Base-by-base conservation (phyloP, 345 rosid genomes). In the Linum lewisii region DNA sequence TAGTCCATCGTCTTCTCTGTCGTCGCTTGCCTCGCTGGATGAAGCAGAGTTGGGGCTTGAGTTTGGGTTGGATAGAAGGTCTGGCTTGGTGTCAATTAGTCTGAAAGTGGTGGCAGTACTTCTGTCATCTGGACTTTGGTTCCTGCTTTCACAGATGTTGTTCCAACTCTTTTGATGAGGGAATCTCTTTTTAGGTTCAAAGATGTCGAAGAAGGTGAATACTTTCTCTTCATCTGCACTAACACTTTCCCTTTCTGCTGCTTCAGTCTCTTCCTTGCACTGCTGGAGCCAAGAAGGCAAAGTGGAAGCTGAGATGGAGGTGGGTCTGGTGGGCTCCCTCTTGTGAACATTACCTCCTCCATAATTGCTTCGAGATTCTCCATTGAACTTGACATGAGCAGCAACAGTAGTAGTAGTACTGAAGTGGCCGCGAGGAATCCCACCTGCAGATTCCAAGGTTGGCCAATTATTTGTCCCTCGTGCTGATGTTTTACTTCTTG, bases 201-300 rank as follows among this genome's bases (percentile, higher is more conserved):
- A 23, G 47, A 36, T 32, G 38, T 34, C 14, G 11, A 24, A 29
- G 4, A 57, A 44, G 24, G 29, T 52, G 20, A 19, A 62, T 58
- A 83, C 85, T 82, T 72, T 71, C 38, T 73, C 65, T 21, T 67
- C 59, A 59, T 37, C 18, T 32, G 59, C 73, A 58, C 62, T 61
- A 62, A 8, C 7, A 29, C 34, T 29, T 5, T 42, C 47, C 5
- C 34, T 29, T 8, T 11, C 47, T 7, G 47, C 47, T 7, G 47
- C 47, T 7, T 1, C 18, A 24, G 64, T 79, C 69, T 81, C 80
- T 63, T 88, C 80, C 74, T 81, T 84, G 81, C 70, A 81, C 57
- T 73, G 72, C 65, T 78, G 87, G 59, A 88, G 90, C 98, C 98
- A 92, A n/a, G 83, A 71, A 2, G 98, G 98, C 61, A 92, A 83